A percentile compares a stretch with the other conserved stretches of the same genome.
phyloP scores from a whole-genome alignment of 2,329 filamentous ascomycete species.

The Fusarium chuoi region DNA sequence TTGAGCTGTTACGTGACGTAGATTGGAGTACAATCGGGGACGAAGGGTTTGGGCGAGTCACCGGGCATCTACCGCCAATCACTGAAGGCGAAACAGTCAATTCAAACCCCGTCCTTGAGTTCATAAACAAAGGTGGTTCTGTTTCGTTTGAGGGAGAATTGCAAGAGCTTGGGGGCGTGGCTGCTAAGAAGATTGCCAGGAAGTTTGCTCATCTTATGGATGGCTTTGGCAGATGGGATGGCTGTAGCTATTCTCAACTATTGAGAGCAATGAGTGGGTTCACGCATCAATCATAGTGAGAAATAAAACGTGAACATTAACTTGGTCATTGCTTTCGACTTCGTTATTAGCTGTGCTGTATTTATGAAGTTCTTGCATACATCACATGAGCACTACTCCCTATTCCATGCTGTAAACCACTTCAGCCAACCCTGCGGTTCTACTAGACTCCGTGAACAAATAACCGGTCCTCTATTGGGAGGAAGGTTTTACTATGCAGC shows the following conservation, averaged over 20 bases:
- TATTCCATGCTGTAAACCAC: background rate
- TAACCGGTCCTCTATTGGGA: background rate
- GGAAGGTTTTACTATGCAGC: background rate
- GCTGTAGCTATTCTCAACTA: constrained; percentile 13
- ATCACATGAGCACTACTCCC: background rate
- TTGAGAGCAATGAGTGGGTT: constrained; percentile 5
- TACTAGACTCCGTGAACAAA: background rate
- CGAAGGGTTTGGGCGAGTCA: background rate
- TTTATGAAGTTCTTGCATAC: background rate
- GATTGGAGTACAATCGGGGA: background rate
- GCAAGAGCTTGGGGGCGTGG: background rate
- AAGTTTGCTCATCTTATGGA: constrained; percentile 22
- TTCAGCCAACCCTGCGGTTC: background rate
- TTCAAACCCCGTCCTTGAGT: background rate
- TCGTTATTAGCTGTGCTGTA: background rate
- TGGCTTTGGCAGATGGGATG: constrained; percentile 11
- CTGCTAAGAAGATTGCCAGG: constrained; percentile 10
- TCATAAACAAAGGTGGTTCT: background rate
- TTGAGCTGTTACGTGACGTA: constrained; percentile 2
- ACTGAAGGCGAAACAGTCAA: background rate
- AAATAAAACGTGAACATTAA: background rate
- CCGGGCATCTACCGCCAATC: background rate
- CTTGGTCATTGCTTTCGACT: background rate
- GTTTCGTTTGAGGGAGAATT: constrained; percentile 6
- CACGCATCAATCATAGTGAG: background rate